A percentile compares a stretch with the other conserved stretches of the same genome.
These are phyloP conservation scores for Aspergillus intermedius DNA, from an alignment of 2,329 filamentous ascomycete species.

Conservation along the genomic window DNA sequence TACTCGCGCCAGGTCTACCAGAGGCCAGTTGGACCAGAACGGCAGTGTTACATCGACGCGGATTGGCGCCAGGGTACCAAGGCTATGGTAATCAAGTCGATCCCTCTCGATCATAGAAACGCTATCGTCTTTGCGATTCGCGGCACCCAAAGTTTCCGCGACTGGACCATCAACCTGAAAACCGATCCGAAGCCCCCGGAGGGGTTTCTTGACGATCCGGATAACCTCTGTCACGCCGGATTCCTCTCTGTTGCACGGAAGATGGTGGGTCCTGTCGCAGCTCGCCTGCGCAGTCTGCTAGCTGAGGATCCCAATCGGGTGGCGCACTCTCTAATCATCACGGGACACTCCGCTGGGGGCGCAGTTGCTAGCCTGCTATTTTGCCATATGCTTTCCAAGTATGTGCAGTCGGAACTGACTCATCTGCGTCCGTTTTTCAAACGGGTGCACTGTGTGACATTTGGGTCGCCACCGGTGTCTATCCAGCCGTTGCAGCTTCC, in stretches of 20 bases:
- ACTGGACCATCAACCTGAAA: conserved; percentile 80
- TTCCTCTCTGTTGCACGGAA: conserved; percentile 69
- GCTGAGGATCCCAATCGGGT: conserved; percentile 63
- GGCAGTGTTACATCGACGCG: conserved; percentile 62
- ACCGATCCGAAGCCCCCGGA: conserved; percentile 58
- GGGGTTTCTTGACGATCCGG: conserved; percentile 68
- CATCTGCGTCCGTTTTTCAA: conserved; percentile 64
- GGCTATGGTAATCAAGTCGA: conserved; percentile 76
- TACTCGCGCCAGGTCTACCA: conserved; percentile 72
- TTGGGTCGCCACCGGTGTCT: conserved; percentile 74
- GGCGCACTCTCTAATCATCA: conserved; percentile 67
- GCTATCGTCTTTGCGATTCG: conserved; percentile 79
- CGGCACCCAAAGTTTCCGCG: conserved; percentile 71
- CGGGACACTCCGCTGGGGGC: conserved; percentile 79
- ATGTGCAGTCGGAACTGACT: conserved; percentile 58
- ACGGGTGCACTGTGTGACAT: conserved; percentile 75
- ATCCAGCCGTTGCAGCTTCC: conserved; percentile 61
- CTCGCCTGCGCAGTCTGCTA: conserved; percentile 61
- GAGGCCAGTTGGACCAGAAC: conserved; percentile 55
- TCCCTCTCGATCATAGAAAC: conserved; percentile 69
- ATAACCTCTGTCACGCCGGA: conserved; percentile 73
- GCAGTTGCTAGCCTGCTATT: conserved; percentile 76
- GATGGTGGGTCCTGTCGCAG: conserved; percentile 68
- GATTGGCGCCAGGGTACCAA: conserved; percentile 71
- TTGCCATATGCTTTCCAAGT: conserved; percentile 64